Base-by-base conservation (phyloP, 768 basidiomycete genomes). In the Boletus vermiculosoides region DNA sequence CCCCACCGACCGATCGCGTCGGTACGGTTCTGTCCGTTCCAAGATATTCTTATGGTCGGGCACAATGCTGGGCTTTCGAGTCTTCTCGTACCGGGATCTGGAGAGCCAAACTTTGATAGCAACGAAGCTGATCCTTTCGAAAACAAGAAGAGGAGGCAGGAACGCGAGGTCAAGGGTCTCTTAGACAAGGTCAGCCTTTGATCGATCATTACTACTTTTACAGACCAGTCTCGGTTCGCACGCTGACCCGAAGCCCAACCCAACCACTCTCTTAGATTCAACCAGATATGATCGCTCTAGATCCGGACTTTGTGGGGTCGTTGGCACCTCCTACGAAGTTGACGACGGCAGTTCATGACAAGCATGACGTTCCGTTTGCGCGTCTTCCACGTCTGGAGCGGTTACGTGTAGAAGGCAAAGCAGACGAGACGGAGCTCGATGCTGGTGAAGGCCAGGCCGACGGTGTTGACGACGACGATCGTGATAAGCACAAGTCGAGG, bases 51-150 rank as follows among this genome's bases (percentile, higher is more conserved):
- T 22, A 87, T 86, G 0, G 76, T 95, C 44, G 89, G 92, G 1
- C 94, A 95, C 69, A 68, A 79, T 5, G 78, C 77, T 0, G 96
- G 96, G 1, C 76, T 98, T 18, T 91, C 91, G 5, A 89, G 83
- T 41, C 81, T 98, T 50, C 79, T 98, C 53, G 87, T 98, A 0
- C 97, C 97, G 0, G 96, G 96, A 28, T 76, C 87, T 10, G 97
- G 96, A 34, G 95, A 98, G 71, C 85, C 95, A 45, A 94, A 97
- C 78, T 96, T 94, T 70, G 97, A 99, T 67, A 90, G 88, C 56
- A 71, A 80, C 15, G 97, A 98, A 71, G 92, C 93, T 0, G 95
- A 99, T 82, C 94, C 95, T 3, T 98, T 90, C 75, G 96, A 99
- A 73, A 83, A 87, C 66, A 85, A 82, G 71, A 86, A 84, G 59